Evolutionary conservation across 352 stramenopile species (phyloP).

Genomic region (Pythium myriotylum): DNA sequence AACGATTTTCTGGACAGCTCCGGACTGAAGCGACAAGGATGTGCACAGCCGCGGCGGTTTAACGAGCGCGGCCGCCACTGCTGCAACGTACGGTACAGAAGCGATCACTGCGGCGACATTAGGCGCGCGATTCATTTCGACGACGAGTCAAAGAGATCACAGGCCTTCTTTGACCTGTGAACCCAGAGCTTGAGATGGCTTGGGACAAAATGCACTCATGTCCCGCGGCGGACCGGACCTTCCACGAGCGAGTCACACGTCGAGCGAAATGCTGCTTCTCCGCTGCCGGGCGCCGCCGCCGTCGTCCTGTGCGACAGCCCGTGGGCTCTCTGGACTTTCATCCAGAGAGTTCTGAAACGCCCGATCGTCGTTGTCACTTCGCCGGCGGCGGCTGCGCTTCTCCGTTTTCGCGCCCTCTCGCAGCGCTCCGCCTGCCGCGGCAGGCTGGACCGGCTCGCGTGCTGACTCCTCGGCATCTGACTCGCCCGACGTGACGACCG

Average conservation of each 20-base stretch:
- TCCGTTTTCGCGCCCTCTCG: constrained; percentile 8
- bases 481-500: constrained; percentile 9
- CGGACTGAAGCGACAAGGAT: constrained; percentile 13
- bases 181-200: too few relatives aligned
- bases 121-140: too few relatives aligned
- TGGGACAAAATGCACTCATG: too few relatives aligned
- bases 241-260: constrained; percentile 9
- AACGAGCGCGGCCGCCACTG: constrained; percentile 1
- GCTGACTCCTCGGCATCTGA: constrained; percentile 24
- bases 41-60: constrained; percentile 15
- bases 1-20: constrained; percentile 16
- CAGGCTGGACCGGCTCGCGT: constrained; percentile 4
- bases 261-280: constrained; percentile 20
- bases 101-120: too few relatives aligned
- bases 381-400: not conserved
- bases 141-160: too few relatives aligned
- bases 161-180: too few relatives aligned
- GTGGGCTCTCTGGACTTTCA: constrained; percentile 3
- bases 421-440: not conserved
- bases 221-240: too few relatives aligned
- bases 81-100: constrained; percentile 9
- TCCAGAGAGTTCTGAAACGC: constrained; percentile 5
- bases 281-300: constrained; percentile 1
- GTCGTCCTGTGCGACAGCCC: not conserved
- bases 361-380: constrained; percentile 9